Base-by-base conservation (phyloP, 75 land plant species). In the Cunninghamia lanceolata region DNA sequence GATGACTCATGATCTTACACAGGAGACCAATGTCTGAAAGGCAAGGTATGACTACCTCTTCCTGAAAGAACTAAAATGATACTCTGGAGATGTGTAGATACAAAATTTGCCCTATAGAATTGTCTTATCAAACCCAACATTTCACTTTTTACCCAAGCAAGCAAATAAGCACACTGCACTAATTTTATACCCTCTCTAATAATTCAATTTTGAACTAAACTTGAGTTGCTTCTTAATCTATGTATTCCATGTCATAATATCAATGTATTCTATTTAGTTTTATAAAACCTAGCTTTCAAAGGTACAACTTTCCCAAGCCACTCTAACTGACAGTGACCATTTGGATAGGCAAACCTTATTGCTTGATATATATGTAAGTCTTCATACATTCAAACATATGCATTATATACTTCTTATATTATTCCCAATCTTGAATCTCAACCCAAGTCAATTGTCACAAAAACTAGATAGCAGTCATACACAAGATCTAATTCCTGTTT, bases 401-500 rank as follows among this genome's bases (percentile, higher is more conserved):
- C n/a, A n/a, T n/a, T n/a, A n/a, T n/a, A n/a, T 38, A 76, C 39
- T 46, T 46, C 45, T 21, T 43, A 13, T 45, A 11, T 14, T 47
- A 45, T 47, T 82, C 83, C 83, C 46, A 28, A 21, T 79, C 82
- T 9, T n/a, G 46, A 16, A 43, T 30, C 52, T 47, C 43, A 21
- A 82, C 53, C 53, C n/a, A 82, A 25, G 83, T 47, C 53, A 82
- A 10, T 53, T 53, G 53, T 35, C 83, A 82, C 83, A 82, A 45
- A 5, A 45, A 28, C 83, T 13, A 42, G 54, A n/a, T 2, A 82
- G 53, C 83, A 82, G 83, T 47, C 83, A 82, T 82, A 32, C 16
- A 3, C 30, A 30, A 82, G 34, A 46, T 30, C 88, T 88, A 88
- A 85, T 83, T 88, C 73, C 59, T 79, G 88, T 90, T 87, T 88